Evolutionary conservation across 2,329 filamentous ascomycete species (phyloP).

Genomic region (Sarocladiaceae sp.): DNA sequence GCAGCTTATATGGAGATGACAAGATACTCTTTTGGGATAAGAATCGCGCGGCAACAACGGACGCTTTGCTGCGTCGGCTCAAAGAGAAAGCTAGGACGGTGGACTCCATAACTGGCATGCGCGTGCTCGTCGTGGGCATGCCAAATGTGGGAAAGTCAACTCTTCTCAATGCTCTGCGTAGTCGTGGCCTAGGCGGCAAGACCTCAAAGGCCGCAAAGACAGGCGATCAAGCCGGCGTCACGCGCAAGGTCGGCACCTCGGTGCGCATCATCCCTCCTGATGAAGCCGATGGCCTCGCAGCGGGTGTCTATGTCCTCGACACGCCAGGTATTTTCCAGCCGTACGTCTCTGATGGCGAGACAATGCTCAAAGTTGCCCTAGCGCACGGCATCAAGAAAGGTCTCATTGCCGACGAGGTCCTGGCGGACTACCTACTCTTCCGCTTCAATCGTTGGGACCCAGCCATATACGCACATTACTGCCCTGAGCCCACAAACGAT

Average conservation of each 20-base stretch:
- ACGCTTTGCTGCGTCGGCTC: conserved; percentile 33
- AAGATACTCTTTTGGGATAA: conserved; percentile 42
- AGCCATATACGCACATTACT: conserved; percentile 56
- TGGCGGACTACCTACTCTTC: conserved; percentile 89
- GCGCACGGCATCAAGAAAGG: conserved; percentile 89
- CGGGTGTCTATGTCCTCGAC: conserved; percentile 80
- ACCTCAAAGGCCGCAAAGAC: conserved; percentile 69
- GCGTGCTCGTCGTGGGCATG: conserved; percentile 90
- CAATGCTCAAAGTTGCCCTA: conserved; percentile 93
- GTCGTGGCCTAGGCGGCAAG: conserved; percentile 49
- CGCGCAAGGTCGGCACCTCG: conserved; percentile 74
- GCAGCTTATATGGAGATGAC: conserved; percentile 26
- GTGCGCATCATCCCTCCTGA: conserved; percentile 64
- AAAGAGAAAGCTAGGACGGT: conserved; percentile 24
- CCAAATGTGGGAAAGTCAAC: conserved; percentile 96
- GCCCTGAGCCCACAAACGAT: conserved; percentile 71
- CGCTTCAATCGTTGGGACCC: conserved; percentile 69
- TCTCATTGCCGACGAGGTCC: conserved; percentile 68
- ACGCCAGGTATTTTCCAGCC: conserved; percentile 95
- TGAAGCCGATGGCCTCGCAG: conserved; percentile 40
- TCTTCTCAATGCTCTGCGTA: conserved; percentile 81
- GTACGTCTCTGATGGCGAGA: conserved; percentile 77
- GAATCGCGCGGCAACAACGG: conserved; percentile 26
- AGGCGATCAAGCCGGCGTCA: conserved; percentile 84
- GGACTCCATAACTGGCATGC: conserved; percentile 70